Conservation (phyloP, 2,329 filamentous ascomycete genomes). For the Sarocladium brachiariae region DNA sequence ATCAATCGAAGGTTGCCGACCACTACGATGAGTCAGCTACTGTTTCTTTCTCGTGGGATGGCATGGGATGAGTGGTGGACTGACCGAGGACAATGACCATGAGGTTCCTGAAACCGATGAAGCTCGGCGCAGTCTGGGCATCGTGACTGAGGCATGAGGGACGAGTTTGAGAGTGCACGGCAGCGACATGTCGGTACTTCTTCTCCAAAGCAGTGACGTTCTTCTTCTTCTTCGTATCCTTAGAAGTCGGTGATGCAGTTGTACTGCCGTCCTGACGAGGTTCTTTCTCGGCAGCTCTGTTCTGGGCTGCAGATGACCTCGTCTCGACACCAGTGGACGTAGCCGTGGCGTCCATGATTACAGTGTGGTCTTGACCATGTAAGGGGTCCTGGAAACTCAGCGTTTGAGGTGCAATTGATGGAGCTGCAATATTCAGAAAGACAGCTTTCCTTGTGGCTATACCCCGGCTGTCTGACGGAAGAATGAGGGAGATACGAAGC, state of each 20-base stretch:
- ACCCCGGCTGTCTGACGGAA: background rate
- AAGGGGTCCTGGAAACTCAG: too few relatives aligned
- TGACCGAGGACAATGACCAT: slow-evolving; percentile 88
- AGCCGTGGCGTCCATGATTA: slow-evolving; percentile 25
- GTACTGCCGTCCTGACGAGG: background rate
- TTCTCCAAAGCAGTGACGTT: slow-evolving; percentile 22
- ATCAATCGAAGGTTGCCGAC: slow-evolving; percentile 90
- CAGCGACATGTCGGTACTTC: slow-evolving; percentile 89
- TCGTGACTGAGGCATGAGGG: slow-evolving; percentile 86
- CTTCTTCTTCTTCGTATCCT: slow-evolving; percentile 11
- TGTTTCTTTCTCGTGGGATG: background rate
- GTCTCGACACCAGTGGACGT: slow-evolving; percentile 29
- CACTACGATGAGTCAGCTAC: slow-evolving; percentile 42
- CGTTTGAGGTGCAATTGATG: background rate
- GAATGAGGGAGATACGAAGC: background rate
- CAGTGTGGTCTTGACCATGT: background rate
- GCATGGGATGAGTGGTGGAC: slow-evolving; percentile 17
- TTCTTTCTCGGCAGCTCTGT: slow-evolving; percentile 17
- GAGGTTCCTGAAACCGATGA: slow-evolving; percentile 88
- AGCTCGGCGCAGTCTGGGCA: slow-evolving; percentile 66
- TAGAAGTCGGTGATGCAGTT: slow-evolving; percentile 11
- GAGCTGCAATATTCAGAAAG: background rate
- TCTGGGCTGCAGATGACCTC: slow-evolving; percentile 7
- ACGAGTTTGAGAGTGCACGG: slow-evolving; percentile 65
- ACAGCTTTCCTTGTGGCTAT: too few relatives aligned